Percentiles rank a stretch among this genome's conserved stretches.
Evolutionary conservation across 1,139 yeast species (phyloP).

Genomic region (Meyerozyma athensensis): DNA sequence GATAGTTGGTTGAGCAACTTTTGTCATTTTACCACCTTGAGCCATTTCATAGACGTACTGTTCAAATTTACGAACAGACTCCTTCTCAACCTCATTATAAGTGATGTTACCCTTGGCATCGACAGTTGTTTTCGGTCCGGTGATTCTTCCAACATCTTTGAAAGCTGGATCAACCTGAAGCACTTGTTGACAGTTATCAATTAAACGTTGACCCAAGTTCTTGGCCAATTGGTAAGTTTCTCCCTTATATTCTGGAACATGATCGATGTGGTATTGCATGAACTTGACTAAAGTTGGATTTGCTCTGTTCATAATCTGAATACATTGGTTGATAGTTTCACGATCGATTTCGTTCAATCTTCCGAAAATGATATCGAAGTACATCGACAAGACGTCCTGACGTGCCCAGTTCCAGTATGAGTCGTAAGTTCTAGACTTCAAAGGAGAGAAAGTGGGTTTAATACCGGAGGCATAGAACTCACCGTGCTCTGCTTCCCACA

Average conservation of each 20-base stretch:
- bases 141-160: constrained; percentile 90
- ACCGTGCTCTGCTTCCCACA: constrained; percentile 93
- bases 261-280: constrained; percentile 96
- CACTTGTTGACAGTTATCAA: constrained; percentile 92
- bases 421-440: constrained; percentile 94
- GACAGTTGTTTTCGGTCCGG: constrained; percentile 89
- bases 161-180: constrained; percentile 79
- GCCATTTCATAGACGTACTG: constrained; percentile 97
- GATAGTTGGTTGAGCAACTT: constrained; percentile 60
- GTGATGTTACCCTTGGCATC: constrained; percentile 83
- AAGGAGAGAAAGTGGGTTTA: constrained; percentile 81
- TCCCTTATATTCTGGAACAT: constrained; percentile 85
- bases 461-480: constrained; percentile 92
- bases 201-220: constrained; percentile 84
- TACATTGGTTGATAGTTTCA: constrained; percentile 94
- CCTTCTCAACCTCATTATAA: constrained; percentile 82
- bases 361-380: constrained; percentile 93
- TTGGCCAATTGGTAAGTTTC: constrained; percentile 86
- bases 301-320: constrained; percentile 95
- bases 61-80: constrained; percentile 89
- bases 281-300: constrained; percentile 90
- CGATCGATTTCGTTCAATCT: constrained; percentile 85
- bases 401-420: constrained; percentile 99
- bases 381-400: constrained; percentile 91
- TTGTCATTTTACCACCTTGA: constrained; percentile 84